A percentile compares a stretch with the other conserved stretches of the same genome.
Conservation (phyloP, 805 yeast genomes). For the Wickerhamomyces bovis region DNA sequence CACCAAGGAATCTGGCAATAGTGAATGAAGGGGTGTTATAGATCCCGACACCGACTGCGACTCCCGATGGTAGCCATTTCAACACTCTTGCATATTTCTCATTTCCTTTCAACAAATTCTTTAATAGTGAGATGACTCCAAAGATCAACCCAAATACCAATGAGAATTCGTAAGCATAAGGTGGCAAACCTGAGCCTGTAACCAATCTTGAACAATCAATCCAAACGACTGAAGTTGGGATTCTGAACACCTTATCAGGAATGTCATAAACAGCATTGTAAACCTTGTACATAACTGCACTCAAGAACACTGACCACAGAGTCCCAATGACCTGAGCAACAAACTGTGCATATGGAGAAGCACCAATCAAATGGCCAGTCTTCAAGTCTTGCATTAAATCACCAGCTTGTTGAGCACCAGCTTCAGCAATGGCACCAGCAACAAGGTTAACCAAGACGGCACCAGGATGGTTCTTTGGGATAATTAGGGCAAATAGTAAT, state of each 20-base stretch:
- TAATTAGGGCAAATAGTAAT: conserved; percentile 72
- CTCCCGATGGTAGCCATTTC: conserved; percentile 80
- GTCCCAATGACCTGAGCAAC: conserved; percentile 88
- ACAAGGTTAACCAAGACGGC: conserved; percentile 78
- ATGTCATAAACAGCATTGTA: conserved; percentile 80
- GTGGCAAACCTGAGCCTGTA: conserved; percentile 87
- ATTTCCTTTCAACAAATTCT: conserved; percentile 44
- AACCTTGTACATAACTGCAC: conserved; percentile 75
- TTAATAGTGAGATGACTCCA: conserved; percentile 60
- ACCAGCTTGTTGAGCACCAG: conserved; percentile 99
- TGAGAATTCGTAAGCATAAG: conserved; percentile 58
- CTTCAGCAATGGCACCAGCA: conserved; percentile 97
- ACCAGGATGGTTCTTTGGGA: conserved; percentile 72
- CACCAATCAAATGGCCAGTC: conserved; percentile 88
- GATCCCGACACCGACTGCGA: conserved; percentile 95
- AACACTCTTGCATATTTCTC: conserved; percentile 33
- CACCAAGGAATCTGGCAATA: conserved; percentile 88
- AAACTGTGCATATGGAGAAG: conserved; percentile 90
- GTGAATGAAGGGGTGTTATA: conserved; percentile 93
- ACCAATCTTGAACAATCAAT: conserved; percentile 91
- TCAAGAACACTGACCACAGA: conserved; percentile 70
- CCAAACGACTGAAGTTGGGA: conserved; percentile 97
- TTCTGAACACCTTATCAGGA: conserved; percentile 74
- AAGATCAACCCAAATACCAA: conserved; percentile 60
- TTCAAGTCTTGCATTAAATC: conserved; percentile 96